These are phyloP conservation scores for Polygonum aviculare DNA, from an alignment of 148 eudicot species.

Conservation along the genomic window DNA sequence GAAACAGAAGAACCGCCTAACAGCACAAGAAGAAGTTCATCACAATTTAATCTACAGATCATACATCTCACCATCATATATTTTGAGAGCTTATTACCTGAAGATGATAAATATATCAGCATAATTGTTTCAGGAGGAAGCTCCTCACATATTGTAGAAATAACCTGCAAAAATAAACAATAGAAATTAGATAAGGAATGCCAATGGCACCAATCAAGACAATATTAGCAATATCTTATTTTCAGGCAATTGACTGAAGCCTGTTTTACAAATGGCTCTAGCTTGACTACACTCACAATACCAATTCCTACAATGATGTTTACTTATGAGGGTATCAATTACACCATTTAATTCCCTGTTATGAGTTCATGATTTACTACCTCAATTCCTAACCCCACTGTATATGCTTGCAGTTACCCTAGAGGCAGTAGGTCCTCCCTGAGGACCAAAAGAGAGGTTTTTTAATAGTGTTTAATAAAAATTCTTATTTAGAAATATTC, in stretches of 20 bases:
- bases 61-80: not conserved
- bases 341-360: not conserved
- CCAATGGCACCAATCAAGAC: not conserved
- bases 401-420: not conserved
- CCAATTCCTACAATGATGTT: not conserved
- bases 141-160: constrained; percentile 79
- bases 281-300: not conserved
- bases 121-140: constrained; percentile 83
- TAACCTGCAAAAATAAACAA: constrained; percentile 38
- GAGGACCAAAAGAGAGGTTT: not conserved
- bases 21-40: not conserved
- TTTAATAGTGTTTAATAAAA: no score
- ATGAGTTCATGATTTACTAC: not conserved
- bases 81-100: constrained; percentile 44
- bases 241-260: not conserved
- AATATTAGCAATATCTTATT: not conserved
- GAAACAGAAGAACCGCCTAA: constrained; percentile 26
- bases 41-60: not conserved
- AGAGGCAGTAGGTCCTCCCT: not conserved
- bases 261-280: not conserved
- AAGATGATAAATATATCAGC: constrained; percentile 69
- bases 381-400: not conserved
- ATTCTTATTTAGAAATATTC: no score
- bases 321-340: not conserved
- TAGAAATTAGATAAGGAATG: not conserved